Evolutionary conservation across 805 yeast genomes (phyloP).

Genomic region (Barnettozyma wickerhamii): DNA sequence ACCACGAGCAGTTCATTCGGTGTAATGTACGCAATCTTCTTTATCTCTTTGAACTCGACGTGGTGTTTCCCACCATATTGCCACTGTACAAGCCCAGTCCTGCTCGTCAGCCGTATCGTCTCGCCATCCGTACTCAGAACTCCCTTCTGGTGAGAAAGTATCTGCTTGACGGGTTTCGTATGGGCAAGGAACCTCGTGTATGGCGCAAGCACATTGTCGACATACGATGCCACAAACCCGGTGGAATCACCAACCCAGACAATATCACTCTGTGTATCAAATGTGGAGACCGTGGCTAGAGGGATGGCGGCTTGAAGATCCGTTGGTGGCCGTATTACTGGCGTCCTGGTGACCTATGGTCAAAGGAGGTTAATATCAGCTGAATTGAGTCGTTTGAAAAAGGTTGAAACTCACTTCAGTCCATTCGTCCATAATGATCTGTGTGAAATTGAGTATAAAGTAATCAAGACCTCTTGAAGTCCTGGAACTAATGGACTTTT

Average conservation of each 20-base stretch:
- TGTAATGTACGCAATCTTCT: constrained; percentile 27
- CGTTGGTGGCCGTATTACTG: constrained; percentile 22
- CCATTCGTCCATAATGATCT: constrained; percentile 27
- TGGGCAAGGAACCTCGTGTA: constrained; percentile 59
- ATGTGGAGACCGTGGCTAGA: constrained; percentile 32
- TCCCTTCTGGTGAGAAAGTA: constrained; percentile 54
- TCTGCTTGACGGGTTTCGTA: constrained; percentile 42
- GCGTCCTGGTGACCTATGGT: constrained; percentile 16
- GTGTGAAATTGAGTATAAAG: too few relatives aligned
- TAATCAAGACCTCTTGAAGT: too few relatives aligned
- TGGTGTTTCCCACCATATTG: constrained; percentile 26
- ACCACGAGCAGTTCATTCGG: constrained; percentile 43
- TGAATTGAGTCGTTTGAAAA: too few relatives aligned
- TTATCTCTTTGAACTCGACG: constrained; percentile 31
- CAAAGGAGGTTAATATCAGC: background rate
- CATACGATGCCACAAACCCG: constrained; percentile 38
- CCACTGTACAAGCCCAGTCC: constrained; percentile 50
- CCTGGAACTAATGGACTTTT: too few relatives aligned
- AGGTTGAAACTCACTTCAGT: constrained; percentile 18
- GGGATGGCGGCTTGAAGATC: constrained; percentile 14
- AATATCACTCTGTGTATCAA: constrained; percentile 72
- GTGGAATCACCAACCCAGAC: constrained; percentile 79
- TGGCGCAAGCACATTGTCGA: constrained; percentile 44
- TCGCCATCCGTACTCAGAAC: constrained; percentile 50
- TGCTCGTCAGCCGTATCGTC: constrained; percentile 47